phyloP scores from a whole-genome alignment of 148 eudicot species.

The Talinum fruticosum region DNA sequence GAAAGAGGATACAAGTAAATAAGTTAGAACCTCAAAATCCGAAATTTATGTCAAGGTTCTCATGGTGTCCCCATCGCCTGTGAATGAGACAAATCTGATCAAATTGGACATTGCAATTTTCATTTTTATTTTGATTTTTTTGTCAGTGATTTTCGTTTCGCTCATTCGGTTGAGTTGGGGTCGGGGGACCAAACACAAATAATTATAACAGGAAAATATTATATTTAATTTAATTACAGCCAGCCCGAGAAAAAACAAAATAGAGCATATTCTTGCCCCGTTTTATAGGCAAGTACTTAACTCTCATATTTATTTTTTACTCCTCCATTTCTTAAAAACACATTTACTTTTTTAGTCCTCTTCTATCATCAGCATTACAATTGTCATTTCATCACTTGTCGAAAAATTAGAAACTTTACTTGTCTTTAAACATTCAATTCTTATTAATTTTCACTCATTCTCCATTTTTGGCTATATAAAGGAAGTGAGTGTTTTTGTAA shows the following conservation, averaged over 20 bases:
- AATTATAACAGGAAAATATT: background rate
- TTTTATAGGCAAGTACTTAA: background rate
- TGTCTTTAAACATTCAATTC: too few species aligned
- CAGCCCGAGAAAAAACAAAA: background rate
- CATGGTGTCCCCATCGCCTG: slow-evolving; percentile 12
- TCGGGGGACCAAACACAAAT: slow-evolving; percentile 6
- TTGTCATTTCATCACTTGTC: too few species aligned
- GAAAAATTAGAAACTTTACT: too few species aligned
- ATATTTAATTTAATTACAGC: background rate
- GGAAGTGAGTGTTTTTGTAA: too few species aligned
- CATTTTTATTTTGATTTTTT: background rate
- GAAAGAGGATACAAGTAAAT: background rate
- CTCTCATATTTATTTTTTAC: background rate
- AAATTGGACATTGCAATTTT: background rate
- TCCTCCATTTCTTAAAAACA: too few species aligned
- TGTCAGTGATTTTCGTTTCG: slow-evolving; percentile 11
- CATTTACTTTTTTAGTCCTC: too few species aligned
- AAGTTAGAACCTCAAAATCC: slow-evolving; percentile 7
- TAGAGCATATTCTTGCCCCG: background rate
- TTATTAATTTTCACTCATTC: too few species aligned
- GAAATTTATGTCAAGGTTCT: slow-evolving; percentile 5
- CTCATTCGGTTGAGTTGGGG: background rate
- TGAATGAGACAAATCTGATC: slow-evolving; percentile 14
- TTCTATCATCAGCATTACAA: too few species aligned
- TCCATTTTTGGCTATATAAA: too few species aligned